Conservation (phyloP, 345 rosid species). For the Populus deltoides region DNA sequence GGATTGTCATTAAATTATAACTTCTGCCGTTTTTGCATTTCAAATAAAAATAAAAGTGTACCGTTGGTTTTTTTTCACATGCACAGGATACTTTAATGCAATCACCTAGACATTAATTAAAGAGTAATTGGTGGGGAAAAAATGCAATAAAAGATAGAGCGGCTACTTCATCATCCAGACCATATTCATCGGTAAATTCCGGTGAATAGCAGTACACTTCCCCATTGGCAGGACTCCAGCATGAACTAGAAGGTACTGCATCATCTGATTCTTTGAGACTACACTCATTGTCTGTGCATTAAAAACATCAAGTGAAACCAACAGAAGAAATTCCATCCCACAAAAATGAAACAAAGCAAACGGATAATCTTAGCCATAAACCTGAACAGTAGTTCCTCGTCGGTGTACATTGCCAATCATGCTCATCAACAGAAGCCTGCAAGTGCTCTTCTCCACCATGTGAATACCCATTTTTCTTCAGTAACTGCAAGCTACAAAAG, state of each 20-base stretch:
- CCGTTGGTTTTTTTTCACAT: background rate
- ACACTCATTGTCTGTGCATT: conserved; percentile 47
- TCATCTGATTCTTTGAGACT: conserved; percentile 54
- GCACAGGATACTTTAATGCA: background rate
- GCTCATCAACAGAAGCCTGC: conserved; percentile 30
- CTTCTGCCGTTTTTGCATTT: too few relatives aligned
- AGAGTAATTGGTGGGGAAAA: background rate
- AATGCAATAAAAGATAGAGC: background rate
- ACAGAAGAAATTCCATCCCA: background rate
- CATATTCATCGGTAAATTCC: conserved; percentile 55
- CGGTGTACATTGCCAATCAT: conserved; percentile 48
- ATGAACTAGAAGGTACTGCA: conserved; percentile 45
- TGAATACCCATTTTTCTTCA: conserved; percentile 41
- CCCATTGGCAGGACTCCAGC: conserved; percentile 57
- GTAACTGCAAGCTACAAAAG: conserved; percentile 65
- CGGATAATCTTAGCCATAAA: conserved; percentile 21
- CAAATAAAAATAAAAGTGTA: too few relatives aligned
- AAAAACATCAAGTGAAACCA: conserved; percentile 15
- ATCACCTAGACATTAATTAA: background rate
- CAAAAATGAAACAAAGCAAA: background rate
- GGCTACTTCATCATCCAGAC: conserved; percentile 63
- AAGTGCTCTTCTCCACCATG: conserved; percentile 36
- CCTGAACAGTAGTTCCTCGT: conserved; percentile 49
- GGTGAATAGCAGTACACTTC: conserved; percentile 46
- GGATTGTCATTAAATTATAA: too few relatives aligned